phyloP scores from a whole-genome alignment of 352 stramenopile species.

The Pythium coloratum region DNA sequence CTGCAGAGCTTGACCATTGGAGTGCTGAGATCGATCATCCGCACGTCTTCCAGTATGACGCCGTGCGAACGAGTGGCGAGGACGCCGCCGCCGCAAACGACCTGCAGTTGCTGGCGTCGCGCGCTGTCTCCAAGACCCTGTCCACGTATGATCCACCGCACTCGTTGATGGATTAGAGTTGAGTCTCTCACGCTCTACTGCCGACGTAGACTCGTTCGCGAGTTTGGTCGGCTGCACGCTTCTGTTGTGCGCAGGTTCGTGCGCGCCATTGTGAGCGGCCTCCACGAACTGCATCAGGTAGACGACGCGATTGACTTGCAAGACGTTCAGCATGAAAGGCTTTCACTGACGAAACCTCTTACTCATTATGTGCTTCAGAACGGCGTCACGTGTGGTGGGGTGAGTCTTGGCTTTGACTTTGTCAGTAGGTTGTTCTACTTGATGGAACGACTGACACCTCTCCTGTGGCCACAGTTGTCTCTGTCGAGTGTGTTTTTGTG shows the following conservation, averaged over 20 bases:
- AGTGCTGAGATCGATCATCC: constrained; percentile 9
- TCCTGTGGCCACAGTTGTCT: constrained; percentile 34
- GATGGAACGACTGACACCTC: not conserved
- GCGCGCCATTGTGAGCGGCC: constrained; percentile 8
- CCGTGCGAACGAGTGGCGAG: not conserved
- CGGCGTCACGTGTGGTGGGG: constrained; percentile 35
- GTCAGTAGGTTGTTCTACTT: no score
- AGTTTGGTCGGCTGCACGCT: constrained; percentile 24
- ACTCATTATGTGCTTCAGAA: constrained; percentile 2
- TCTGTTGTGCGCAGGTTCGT: constrained; percentile 10
- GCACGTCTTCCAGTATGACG: constrained; percentile 26
- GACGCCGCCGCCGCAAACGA: not conserved
- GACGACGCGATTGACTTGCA: constrained; percentile 13
- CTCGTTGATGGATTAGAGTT: no score
- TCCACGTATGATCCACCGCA: not conserved
- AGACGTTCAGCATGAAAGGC: not conserved
- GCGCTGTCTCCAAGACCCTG: constrained; percentile 14
- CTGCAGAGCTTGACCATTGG: constrained; percentile 10
- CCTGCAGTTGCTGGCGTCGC: constrained; percentile 11
- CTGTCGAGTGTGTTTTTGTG: constrained; percentile 44
- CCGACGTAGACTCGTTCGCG: constrained; percentile 9
- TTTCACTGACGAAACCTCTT: not conserved
- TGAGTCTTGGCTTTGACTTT: constrained; percentile 18
- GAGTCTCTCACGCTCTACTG: not conserved
- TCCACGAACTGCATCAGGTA: constrained; percentile 20